Conservation (phyloP, 805 yeast species). For the Ogataea zsoltii region DNA sequence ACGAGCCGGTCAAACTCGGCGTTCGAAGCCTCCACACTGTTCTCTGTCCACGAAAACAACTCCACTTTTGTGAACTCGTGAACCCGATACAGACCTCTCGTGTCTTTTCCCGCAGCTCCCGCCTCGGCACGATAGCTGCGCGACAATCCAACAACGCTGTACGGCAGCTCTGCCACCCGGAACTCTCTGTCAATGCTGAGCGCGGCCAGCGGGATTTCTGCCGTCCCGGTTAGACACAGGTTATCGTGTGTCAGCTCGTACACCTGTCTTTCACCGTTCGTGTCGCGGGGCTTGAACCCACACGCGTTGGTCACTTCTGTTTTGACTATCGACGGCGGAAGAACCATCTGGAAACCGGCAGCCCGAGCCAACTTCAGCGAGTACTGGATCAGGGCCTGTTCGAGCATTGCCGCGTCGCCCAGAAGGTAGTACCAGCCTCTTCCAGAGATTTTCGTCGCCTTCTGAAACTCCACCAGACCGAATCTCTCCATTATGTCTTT, state of each 20-base stretch:
- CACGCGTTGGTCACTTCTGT: conserved; percentile 80
- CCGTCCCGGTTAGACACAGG: conserved; percentile 85
- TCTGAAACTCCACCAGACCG: conserved; percentile 64
- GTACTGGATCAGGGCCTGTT: conserved; percentile 85
- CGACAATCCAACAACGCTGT: conserved; percentile 73
- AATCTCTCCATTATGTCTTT: conserved; percentile 67
- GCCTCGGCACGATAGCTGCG: conserved; percentile 95
- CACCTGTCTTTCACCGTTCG: conserved; percentile 81
- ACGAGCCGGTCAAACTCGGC: conserved; percentile 60
- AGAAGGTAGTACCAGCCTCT: conserved; percentile 84
- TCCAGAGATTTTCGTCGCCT: conserved; percentile 78
- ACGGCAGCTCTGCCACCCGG: conserved; percentile 43
- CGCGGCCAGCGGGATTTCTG: conserved; percentile 93
- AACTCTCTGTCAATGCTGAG: conserved; percentile 51
- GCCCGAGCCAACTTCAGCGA: conserved; percentile 66
- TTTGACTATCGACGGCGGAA: conserved; percentile 87
- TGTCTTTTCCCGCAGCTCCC: conserved; percentile 92
- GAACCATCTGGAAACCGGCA: conserved; percentile 65
- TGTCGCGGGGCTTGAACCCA: conserved; percentile 93
- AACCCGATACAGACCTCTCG: conserved; percentile 88
- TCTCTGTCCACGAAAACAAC: conserved; percentile 71
- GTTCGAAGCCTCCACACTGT: conserved; percentile 36
- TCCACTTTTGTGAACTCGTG: conserved; percentile 97
- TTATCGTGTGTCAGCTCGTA: conserved; percentile 54
- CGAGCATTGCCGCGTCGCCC: conserved; percentile 84